These are phyloP conservation scores for Boletus coccyginus DNA, from an alignment of 768 basidiomycete genomes.

Conservation along the genomic window DNA sequence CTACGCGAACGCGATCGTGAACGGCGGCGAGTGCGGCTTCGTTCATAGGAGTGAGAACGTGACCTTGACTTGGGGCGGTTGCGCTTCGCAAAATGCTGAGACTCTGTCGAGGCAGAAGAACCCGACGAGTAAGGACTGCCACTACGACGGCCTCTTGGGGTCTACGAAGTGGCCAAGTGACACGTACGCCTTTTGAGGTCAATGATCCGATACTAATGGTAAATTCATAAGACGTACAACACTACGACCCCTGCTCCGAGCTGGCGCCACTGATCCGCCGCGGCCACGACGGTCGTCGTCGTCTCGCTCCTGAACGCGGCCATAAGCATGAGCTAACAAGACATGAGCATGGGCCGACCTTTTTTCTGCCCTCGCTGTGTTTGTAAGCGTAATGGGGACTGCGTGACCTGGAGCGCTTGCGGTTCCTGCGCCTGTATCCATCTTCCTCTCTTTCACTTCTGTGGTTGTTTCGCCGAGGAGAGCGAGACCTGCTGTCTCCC, in stretches of 20 bases:
- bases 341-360: not conserved
- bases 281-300: slow-evolving; percentile 1
- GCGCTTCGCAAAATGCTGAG: slow-evolving; percentile 14
- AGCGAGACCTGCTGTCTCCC: slow-evolving; percentile 24
- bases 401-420: slow-evolving; percentile 24
- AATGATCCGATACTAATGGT: slow-evolving; percentile 2
- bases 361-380: not conserved
- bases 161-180: slow-evolving; percentile 18
- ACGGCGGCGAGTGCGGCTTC: slow-evolving; percentile 7
- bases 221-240: slow-evolving; percentile 25
- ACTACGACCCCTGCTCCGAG: slow-evolving; percentile 22
- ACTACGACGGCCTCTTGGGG: slow-evolving; percentile 15
- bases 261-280: slow-evolving; percentile 1
- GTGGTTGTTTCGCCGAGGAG: slow-evolving; percentile 15
- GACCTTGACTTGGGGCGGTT: slow-evolving; percentile 20
- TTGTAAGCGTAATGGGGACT: slow-evolving; percentile 13
- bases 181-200: slow-evolving; percentile 26
- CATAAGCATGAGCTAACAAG: not conserved
- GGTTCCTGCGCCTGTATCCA: slow-evolving; percentile 3
- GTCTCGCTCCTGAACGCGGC: slow-evolving; percentile 5
- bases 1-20: slow-evolving; percentile 32
- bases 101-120: slow-evolving; percentile 15
- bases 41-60: slow-evolving; percentile 20
- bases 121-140: slow-evolving; percentile 19
- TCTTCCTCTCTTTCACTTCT: slow-evolving; percentile 11